Conservation (phyloP, 2,329 filamentous ascomycete species). For the Alternaria sp. region DNA sequence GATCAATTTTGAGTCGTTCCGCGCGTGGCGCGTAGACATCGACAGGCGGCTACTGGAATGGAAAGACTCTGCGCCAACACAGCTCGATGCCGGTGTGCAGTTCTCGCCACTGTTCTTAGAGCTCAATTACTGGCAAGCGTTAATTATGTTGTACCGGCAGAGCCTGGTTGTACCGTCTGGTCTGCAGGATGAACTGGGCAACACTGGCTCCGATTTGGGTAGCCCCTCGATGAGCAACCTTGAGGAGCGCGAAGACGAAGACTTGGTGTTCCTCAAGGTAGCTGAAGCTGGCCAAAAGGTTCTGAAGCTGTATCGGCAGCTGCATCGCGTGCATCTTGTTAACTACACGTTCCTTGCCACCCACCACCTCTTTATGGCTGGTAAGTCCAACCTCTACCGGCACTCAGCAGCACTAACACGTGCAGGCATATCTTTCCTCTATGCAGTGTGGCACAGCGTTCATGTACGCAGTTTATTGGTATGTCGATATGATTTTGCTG, state of each 20-base stretch:
- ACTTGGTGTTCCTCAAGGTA: slow-evolving; percentile 91
- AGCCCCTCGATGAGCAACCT: slow-evolving; percentile 68
- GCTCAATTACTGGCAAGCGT: slow-evolving; percentile 96
- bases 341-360: slow-evolving; percentile 97
- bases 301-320: slow-evolving; percentile 84
- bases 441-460: slow-evolving; percentile 96
- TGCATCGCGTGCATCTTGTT: slow-evolving; percentile 86
- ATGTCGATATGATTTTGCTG: slow-evolving; percentile 53
- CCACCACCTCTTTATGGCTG: slow-evolving; percentile 96
- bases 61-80: slow-evolving; percentile 82
- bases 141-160: slow-evolving; percentile 95
- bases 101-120: slow-evolving; percentile 92
- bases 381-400: slow-evolving; percentile 56
- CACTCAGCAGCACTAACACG: slow-evolving; percentile 26
- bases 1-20: slow-evolving; percentile 81
- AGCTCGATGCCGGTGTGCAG: slow-evolving; percentile 80
- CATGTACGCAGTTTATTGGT: slow-evolving; percentile 85
- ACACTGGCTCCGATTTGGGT: slow-evolving; percentile 64
- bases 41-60: slow-evolving; percentile 84
- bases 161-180: slow-evolving; percentile 85
- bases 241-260: slow-evolving; percentile 81
- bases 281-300: slow-evolving; percentile 95
- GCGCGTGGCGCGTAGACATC: slow-evolving; percentile 87
- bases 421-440: slow-evolving; percentile 83
- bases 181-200: slow-evolving; percentile 78